Conservation (phyloP, 1,139 yeast genomes). For the Pneumocystis jirovecii region DNA sequence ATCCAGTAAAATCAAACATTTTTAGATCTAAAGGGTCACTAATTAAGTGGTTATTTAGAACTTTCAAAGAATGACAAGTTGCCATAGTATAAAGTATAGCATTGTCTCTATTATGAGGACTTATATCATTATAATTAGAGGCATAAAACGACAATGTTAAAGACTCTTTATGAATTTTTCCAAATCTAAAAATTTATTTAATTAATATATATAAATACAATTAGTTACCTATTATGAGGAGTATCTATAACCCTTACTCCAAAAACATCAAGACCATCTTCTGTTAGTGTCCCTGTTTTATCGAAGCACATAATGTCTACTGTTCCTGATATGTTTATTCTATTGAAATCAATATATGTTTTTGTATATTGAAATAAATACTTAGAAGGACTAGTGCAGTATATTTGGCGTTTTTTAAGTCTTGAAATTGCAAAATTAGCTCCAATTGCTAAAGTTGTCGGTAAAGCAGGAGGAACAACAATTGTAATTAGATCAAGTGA, state of each 20-base stretch:
- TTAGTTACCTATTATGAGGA: slow-evolving; percentile 25
- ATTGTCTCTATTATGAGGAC: not conserved
- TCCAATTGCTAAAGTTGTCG: slow-evolving; percentile 93
- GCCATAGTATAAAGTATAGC: slow-evolving; percentile 38
- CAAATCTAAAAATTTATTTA: not conserved
- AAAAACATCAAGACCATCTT: slow-evolving; percentile 84
- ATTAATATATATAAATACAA: not conserved
- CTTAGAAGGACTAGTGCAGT: slow-evolving; percentile 64
- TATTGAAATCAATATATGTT: slow-evolving; percentile 26
- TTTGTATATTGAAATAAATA: not conserved
- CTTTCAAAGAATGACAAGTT: slow-evolving; percentile 73
- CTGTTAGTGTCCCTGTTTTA: slow-evolving; percentile 93
- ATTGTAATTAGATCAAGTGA: slow-evolving; percentile 89
- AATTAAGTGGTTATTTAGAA: slow-evolving; percentile 60
- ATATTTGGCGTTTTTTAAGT: slow-evolving; percentile 51
- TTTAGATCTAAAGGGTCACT: slow-evolving; percentile 91
- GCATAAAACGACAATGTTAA: not conserved
- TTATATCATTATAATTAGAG: not conserved
- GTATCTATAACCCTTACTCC: slow-evolving; percentile 53
- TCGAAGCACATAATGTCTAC: slow-evolving; percentile 83
- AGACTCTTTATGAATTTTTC: not conserved
- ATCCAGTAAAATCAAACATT: slow-evolving; percentile 79
- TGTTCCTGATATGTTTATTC: slow-evolving; percentile 90
- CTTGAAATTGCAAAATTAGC: slow-evolving; percentile 80
- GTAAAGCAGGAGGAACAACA: slow-evolving; percentile 96